These are phyloP conservation scores for Pleurozium schreberi DNA, from an alignment of 225 moss, liverwort and hornwort species.

Conservation along the genomic window DNA sequence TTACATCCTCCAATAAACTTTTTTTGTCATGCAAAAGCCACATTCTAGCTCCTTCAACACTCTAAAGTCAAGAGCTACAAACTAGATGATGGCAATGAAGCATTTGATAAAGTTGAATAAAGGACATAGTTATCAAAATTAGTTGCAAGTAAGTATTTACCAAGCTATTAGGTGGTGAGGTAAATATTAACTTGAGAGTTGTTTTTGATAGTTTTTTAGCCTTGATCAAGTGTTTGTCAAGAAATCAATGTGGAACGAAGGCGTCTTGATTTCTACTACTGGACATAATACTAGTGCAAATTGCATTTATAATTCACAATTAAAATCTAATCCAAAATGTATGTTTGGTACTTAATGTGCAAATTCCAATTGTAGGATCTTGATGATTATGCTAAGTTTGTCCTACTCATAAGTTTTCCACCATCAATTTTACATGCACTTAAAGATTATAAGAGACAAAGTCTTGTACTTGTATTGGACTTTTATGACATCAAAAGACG, in stretches of 20 bases:
- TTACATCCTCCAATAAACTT: no score
- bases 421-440: background rate
- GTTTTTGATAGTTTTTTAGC: background rate
- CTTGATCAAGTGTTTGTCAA: background rate
- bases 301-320: background rate
- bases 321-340: background rate
- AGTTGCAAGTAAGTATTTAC: background rate
- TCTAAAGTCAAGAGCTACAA: background rate
- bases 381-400: background rate
- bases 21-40: no score
- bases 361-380: background rate
- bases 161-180: background rate
- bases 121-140: background rate
- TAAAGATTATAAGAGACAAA: background rate
- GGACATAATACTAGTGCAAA: background rate
- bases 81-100: background rate
- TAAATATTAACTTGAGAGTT: background rate
- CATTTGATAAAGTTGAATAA: background rate
- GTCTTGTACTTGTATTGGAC: background rate
- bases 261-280: background rate
- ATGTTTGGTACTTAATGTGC: background rate
- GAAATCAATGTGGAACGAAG: background rate
- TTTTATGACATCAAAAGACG: background rate
- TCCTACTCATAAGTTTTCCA: background rate
- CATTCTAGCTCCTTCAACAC: no score